Evolutionary conservation across 768 basidiomycete genomes (phyloP), one percentile per base, ranked within the genome.

Genomic region (Boletus edulis): DNA sequence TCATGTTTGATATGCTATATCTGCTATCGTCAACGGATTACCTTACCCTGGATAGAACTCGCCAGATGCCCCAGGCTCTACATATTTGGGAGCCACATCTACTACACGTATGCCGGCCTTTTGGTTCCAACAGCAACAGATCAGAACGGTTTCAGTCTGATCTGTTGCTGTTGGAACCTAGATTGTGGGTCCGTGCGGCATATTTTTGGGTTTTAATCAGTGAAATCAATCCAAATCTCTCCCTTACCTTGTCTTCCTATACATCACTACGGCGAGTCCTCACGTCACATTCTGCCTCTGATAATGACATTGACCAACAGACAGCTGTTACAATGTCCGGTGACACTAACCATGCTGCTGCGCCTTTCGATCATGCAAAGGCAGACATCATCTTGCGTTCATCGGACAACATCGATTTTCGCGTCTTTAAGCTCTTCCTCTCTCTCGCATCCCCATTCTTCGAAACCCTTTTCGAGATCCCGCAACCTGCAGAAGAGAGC

Each of bases 401-500:
- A 13, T 38, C 37, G 6, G 37, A 38, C 37, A 38, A 38, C 37
- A 15, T 17, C 37, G 6, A 38, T 3, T 38, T 38, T 14, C 37
- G 37, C 2, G 37, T 38, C 17, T 38, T 38, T 4, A 38, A 38
- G n/a, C 37, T 38, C 37, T 38, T 38, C 37, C 37, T 38, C 14
- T 38, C 37, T 12, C 37, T 38, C 3, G 37, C 37, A 15, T 38
- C 37, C 4, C 37, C 37, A 38, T 38, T 38, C 37, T 38, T 38
- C 3, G 37, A 38, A 38, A 38, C 37, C 17, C 37, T 38, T 12
- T 38, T 75, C 49, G 42, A 58, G 22, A 52, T 73, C 8, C 68
- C 68, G 10, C 66, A 73, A 34, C 56, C 69, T 5, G 15, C 42
- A 9, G 39, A 55, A 41, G 58, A 13, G 17, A 49, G 9, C 5